These are phyloP conservation scores for Hypoxylon intermedium DNA, from an alignment of 495 filamentous ascomycete genomes.

Conservation along the genomic window DNA sequence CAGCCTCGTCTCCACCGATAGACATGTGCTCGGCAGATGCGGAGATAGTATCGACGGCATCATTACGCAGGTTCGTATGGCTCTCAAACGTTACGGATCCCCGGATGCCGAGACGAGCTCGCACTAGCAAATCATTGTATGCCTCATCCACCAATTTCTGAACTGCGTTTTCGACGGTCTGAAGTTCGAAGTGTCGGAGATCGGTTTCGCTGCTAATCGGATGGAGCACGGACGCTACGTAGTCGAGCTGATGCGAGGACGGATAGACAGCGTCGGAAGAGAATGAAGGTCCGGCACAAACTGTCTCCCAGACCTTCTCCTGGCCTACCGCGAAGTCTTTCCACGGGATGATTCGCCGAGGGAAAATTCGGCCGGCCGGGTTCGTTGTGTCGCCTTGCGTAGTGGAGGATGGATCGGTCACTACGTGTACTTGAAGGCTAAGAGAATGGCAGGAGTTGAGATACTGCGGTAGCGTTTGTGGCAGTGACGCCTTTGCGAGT, in stretches of 20 bases:
- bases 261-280: conserved; percentile 36
- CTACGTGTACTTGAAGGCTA: conserved; percentile 42
- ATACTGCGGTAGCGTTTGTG: conserved; percentile 40
- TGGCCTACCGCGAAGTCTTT: conserved; percentile 35
- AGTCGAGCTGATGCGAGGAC: conserved; percentile 43
- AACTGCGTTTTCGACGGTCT: conserved; percentile 42
- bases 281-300: conserved; percentile 33
- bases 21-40: conserved; percentile 31
- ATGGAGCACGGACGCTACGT: conserved; percentile 28
- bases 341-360: conserved; percentile 46
- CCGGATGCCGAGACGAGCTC: conserved; percentile 34
- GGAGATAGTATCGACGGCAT: conserved; percentile 30
- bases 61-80: conserved; percentile 43
- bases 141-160: conserved; percentile 38
- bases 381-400: conserved; percentile 44
- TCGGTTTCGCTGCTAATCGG: conserved; percentile 43
- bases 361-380: conserved; percentile 43
- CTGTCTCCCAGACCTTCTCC: conserved; percentile 38
- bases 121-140: conserved; percentile 37
- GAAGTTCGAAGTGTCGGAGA: conserved; percentile 41
- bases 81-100: conserved; percentile 47
- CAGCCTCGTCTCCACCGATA: conserved; percentile 17
- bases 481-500: conserved; percentile 21
- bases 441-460: conserved; percentile 45
- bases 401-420: conserved; percentile 41